Percentiles rank a stretch among this genome's conserved stretches.
phyloP scores from a whole-genome alignment of 495 filamentous ascomycete species.

The Cenococcum geophilum region DNA sequence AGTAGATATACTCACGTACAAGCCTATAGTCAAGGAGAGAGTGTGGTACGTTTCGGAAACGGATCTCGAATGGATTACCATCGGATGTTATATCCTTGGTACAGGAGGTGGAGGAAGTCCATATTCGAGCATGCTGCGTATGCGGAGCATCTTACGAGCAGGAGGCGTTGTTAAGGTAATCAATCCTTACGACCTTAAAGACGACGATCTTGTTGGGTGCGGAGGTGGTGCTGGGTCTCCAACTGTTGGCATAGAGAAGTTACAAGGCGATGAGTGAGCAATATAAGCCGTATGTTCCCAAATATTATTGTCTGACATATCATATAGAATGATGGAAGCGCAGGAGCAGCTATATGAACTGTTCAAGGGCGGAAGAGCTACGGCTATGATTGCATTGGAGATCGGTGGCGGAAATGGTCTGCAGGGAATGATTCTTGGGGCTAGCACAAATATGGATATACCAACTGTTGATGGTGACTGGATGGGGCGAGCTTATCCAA shows the following conservation, averaged over 20 bases:
- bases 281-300: not conserved
- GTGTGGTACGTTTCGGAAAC: slow-evolving; percentile 52
- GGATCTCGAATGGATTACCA: slow-evolving; percentile 53
- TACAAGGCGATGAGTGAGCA: slow-evolving; percentile 43
- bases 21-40: slow-evolving; percentile 45
- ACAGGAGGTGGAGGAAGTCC: slow-evolving; percentile 54
- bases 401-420: slow-evolving; percentile 53
- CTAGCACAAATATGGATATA: slow-evolving; percentile 44
- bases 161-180: slow-evolving; percentile 47
- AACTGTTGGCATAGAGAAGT: slow-evolving; percentile 48
- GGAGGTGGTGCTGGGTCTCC: slow-evolving; percentile 47
- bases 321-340: slow-evolving; percentile 40
- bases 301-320: not conserved
- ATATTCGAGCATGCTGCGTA: slow-evolving; percentile 36
- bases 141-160: slow-evolving; percentile 43
- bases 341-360: slow-evolving; percentile 46
- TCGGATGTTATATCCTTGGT: slow-evolving; percentile 57
- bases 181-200: slow-evolving; percentile 33
- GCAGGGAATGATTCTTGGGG: slow-evolving; percentile 48
- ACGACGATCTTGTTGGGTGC: slow-evolving; percentile 43
- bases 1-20: slow-evolving; percentile 45
- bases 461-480: slow-evolving; percentile 52
- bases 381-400: slow-evolving; percentile 39
- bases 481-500: slow-evolving; percentile 54
- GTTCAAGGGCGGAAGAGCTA: slow-evolving; percentile 20